Evolutionary conservation across 768 basidiomycete genomes (phyloP).

Genomic region (Leucosporidium scottii): DNA sequence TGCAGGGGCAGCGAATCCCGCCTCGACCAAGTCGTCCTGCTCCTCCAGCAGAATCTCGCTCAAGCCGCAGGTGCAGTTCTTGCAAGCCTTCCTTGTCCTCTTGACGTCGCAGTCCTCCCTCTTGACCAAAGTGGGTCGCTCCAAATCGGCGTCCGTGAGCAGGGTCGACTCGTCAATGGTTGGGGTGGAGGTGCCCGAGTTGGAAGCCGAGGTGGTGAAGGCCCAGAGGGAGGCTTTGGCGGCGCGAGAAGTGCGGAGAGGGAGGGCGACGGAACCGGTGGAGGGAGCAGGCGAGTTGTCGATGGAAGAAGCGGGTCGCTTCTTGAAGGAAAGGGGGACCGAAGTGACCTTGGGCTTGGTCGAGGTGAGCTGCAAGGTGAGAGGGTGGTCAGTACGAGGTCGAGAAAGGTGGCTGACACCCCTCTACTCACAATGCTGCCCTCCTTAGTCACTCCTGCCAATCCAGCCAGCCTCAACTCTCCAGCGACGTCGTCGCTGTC

Average conservation of each 20-base stretch:
- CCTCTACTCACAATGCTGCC: neutral
- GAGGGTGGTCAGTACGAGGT: neutral
- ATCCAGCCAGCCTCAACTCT: slow-evolving; percentile 23
- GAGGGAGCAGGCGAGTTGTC: slow-evolving; percentile 1
- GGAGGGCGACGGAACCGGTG: slow-evolving; percentile 39
- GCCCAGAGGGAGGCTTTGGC: slow-evolving; percentile 87
- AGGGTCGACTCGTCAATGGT: slow-evolving; percentile 75
- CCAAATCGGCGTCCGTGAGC: slow-evolving; percentile 73
- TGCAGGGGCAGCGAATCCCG: slow-evolving; percentile 38
- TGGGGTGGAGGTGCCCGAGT: slow-evolving; percentile 49
- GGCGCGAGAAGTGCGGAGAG: slow-evolving; percentile 56
- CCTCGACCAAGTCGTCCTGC: slow-evolving; percentile 48
- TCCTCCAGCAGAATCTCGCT: slow-evolving; percentile 79
- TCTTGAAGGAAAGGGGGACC: slow-evolving; percentile 48
- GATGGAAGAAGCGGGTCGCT: slow-evolving; percentile 30
- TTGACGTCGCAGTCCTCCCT: slow-evolving; percentile 39
- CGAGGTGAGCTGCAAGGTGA: slow-evolving; percentile 48
- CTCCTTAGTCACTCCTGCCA: slow-evolving; percentile 12
- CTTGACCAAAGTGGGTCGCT: slow-evolving; percentile 51
- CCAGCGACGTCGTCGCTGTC: slow-evolving; percentile 18
- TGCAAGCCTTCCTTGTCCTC: slow-evolving; percentile 67
- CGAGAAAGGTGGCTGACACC: neutral
- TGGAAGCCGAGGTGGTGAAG: slow-evolving; percentile 45
- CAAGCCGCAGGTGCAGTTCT: slow-evolving; percentile 92
- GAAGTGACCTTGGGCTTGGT: slow-evolving; percentile 43